Percentiles rank a stretch among this genome's conserved stretches.
Conservation (phyloP, 257 asterid genomes). For the Echium plantagineum region DNA sequence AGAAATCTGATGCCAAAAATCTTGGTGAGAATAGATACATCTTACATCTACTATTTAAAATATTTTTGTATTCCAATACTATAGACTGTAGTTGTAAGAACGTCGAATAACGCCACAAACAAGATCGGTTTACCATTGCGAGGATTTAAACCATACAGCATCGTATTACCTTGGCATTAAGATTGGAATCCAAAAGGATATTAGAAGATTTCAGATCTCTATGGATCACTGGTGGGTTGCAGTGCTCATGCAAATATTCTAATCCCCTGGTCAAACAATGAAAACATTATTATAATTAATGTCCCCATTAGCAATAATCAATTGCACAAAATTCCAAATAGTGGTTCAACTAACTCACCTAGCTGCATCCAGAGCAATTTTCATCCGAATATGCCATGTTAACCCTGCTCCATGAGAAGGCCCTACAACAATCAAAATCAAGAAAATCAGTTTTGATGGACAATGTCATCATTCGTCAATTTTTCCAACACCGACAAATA, state of each 20-base stretch:
- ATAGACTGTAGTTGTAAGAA: no score
- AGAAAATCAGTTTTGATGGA: constrained; percentile 5
- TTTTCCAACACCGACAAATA: neutral
- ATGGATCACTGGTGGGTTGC: constrained; percentile 67
- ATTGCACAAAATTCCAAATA: constrained; percentile 10
- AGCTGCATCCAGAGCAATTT: constrained; percentile 63
- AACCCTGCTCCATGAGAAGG: constrained; percentile 51
- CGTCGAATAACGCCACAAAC: no score
- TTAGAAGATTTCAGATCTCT: constrained; percentile 80
- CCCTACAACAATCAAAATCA: constrained; percentile 25
- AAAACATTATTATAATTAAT: constrained; percentile 3
- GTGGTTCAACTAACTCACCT: constrained; percentile 33
- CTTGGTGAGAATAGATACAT: neutral
- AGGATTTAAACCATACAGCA: no score
- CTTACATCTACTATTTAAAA: neutral
- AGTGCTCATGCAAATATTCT: constrained; percentile 58
- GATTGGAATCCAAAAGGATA: constrained; percentile 64
- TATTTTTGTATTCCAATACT: no score
- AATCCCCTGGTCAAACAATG: constrained; percentile 48
- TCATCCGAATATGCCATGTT: constrained; percentile 55
- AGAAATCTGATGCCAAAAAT: constrained; percentile 29
- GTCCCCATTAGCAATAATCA: constrained; percentile 8
- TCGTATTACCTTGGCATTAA: constrained; percentile 55
- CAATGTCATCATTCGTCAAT: neutral
- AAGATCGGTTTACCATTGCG: no score